A percentile compares a stretch with the other conserved stretches of the same genome.
Conservation (phyloP, 495 filamentous ascomycete genomes). For the Trichoderma asperelloides region DNA sequence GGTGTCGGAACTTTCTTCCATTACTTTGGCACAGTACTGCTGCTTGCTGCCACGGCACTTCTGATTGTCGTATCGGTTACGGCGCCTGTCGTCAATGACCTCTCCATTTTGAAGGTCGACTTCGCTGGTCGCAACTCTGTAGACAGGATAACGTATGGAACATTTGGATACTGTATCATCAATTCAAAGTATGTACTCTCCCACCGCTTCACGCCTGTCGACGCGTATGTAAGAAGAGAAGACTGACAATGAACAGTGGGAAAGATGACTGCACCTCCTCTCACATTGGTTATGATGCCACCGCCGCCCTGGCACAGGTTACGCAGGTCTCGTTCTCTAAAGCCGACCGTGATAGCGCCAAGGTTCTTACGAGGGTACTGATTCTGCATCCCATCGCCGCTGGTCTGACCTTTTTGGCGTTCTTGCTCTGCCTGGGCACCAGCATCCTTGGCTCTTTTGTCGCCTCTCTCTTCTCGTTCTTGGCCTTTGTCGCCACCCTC, state of each 20-base stretch:
- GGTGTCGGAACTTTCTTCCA: slow-evolving; percentile 41
- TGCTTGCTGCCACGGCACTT: slow-evolving; percentile 44
- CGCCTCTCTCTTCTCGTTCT: slow-evolving; percentile 35
- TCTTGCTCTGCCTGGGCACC: slow-evolving; percentile 43
- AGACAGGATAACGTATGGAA: slow-evolving; percentile 42
- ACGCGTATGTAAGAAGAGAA: not conserved
- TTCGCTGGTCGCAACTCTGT: slow-evolving; percentile 22
- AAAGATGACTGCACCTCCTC: slow-evolving; percentile 29
- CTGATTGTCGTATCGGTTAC: slow-evolving; percentile 51
- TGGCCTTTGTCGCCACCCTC: slow-evolving; percentile 47
- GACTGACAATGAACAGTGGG: slow-evolving; percentile 12
- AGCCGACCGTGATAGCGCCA: slow-evolving; percentile 32
- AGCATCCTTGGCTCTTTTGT: slow-evolving; percentile 44
- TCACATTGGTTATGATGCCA: slow-evolving; percentile 46
- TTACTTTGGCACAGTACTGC: slow-evolving; percentile 50
- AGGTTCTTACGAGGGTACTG: slow-evolving; percentile 46
- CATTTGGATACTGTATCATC: slow-evolving; percentile 47
- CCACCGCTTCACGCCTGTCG: not conserved
- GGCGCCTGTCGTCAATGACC: slow-evolving; percentile 43
- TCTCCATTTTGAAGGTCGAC: slow-evolving; percentile 42
- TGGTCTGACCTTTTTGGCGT: slow-evolving; percentile 49
- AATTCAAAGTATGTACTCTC: slow-evolving; percentile 8
- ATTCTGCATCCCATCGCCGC: slow-evolving; percentile 52
- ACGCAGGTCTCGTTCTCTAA: slow-evolving; percentile 33
- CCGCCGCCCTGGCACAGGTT: slow-evolving; percentile 28